Conservation (phyloP, 2,329 filamentous ascomycete genomes). For the Exophiala dermatitidis region DNA sequence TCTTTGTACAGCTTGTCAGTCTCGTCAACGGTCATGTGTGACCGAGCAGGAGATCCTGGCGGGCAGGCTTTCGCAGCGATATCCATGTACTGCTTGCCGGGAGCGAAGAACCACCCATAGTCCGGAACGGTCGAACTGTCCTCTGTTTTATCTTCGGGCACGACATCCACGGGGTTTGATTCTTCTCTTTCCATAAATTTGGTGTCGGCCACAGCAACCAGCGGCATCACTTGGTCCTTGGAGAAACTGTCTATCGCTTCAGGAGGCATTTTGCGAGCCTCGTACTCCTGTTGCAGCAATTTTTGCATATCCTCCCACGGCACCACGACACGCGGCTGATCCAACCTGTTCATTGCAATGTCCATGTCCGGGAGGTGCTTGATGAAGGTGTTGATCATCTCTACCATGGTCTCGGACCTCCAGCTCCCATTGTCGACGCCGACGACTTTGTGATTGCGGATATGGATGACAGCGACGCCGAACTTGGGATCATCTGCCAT, state of each 20-base stretch:
- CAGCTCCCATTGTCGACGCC: conserved; percentile 35
- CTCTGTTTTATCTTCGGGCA: conserved; percentile 18
- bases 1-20: conserved; percentile 25
- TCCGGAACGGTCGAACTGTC: conserved; percentile 31
- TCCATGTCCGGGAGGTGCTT: conserved; percentile 56
- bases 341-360: conserved; percentile 59
- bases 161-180: conserved; percentile 27
- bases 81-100: conserved; percentile 52
- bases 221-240: conserved; percentile 34
- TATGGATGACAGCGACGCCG: conserved; percentile 31
- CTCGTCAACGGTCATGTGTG: conserved; percentile 38
- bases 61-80: conserved; percentile 51
- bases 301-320: conserved; percentile 51
- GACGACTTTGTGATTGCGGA: conserved; percentile 32
- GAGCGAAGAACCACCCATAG: conserved; percentile 43
- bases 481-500: conserved; percentile 29
- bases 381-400: conserved; percentile 47
- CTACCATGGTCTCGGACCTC: conserved; percentile 38
- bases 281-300: conserved; percentile 45
- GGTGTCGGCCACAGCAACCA: conserved; percentile 24
- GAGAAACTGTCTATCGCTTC: conserved; percentile 41
- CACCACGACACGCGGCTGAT: conserved; percentile 57
- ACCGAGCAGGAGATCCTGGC: conserved; percentile 51
- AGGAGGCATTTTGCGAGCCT: conserved; percentile 39
- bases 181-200: conserved; percentile 11